Percentiles rank a stretch among this genome's conserved stretches.
These are phyloP conservation scores for Russula earlei DNA, from an alignment of 768 basidiomycete genomes.

Conservation along the genomic window DNA sequence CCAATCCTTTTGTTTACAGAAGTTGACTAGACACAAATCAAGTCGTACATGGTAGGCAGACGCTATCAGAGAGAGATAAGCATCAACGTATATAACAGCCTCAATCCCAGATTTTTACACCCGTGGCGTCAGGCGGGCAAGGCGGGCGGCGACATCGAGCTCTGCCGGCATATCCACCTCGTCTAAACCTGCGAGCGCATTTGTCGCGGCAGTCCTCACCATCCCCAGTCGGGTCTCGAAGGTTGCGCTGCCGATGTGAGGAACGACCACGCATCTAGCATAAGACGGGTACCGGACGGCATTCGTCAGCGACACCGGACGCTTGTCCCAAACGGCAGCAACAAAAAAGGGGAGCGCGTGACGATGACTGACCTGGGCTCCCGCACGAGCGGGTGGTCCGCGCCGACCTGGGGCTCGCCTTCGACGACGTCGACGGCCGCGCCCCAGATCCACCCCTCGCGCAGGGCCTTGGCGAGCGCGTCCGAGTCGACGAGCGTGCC, in stretches of 20 bases:
- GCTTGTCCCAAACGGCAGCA: not conserved
- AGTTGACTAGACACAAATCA: too few species aligned
- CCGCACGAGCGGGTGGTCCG: constrained; percentile 72
- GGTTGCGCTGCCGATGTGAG: constrained; percentile 89
- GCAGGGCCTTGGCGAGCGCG: constrained; percentile 73
- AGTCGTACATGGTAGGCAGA: too few species aligned
- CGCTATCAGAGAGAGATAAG: too few species aligned
- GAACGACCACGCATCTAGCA: constrained; percentile 68
- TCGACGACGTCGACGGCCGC: constrained; percentile 93
- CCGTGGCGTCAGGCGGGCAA: not conserved
- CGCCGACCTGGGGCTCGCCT: constrained; percentile 70
- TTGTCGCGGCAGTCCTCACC: constrained; percentile 66
- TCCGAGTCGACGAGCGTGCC: constrained; percentile 87
- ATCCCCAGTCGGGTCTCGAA: constrained; percentile 75
- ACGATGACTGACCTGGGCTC: constrained; percentile 60
- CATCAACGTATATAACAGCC: not conserved
- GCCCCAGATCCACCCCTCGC: constrained; percentile 75
- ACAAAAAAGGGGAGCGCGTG: not conserved
- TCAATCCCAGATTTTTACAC: not conserved
- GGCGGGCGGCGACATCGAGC: constrained; percentile 23
- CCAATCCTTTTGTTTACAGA: too few species aligned
- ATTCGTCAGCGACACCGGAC: not conserved
- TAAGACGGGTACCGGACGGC: too few species aligned
- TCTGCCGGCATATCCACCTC: constrained; percentile 49
- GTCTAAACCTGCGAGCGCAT: constrained; percentile 49